Conservation (phyloP, 1,284 basidiomycete genomes). For the Ustilago curta region DNA sequence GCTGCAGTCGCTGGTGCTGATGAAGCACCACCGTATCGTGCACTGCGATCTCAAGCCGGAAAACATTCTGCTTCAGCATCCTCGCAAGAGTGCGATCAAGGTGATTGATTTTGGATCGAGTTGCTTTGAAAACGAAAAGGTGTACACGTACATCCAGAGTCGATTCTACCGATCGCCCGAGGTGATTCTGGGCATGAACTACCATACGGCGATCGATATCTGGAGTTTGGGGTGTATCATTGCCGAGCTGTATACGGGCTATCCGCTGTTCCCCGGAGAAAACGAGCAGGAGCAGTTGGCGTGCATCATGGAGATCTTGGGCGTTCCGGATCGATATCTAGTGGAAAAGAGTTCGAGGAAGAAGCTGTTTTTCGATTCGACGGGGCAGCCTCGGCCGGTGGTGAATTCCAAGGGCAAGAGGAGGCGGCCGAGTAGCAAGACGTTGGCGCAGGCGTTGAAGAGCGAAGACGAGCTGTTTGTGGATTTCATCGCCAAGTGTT, state of each 20-base stretch:
- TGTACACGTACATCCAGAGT: slow-evolving; percentile 97
- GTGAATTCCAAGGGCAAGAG: slow-evolving; percentile 96
- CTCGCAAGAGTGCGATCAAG: slow-evolving; percentile 94
- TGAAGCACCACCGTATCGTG: slow-evolving; percentile 97
- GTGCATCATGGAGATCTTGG: slow-evolving; percentile 99
- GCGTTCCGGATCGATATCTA: slow-evolving; percentile 92
- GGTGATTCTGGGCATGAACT: slow-evolving; percentile 71
- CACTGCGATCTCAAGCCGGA: slow-evolving; percentile 99
- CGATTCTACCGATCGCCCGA: slow-evolving; percentile 95
- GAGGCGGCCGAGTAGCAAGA: slow-evolving; percentile 89
- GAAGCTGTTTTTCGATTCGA: slow-evolving; percentile 96
- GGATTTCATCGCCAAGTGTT: slow-evolving; percentile 88
- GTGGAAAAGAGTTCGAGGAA: slow-evolving; percentile 92
- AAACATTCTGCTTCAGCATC: slow-evolving; percentile 95
- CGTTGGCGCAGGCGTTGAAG: slow-evolving; percentile 86
- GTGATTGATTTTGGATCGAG: slow-evolving; percentile 99
- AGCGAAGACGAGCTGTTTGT: slow-evolving; percentile 81
- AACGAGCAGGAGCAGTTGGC: slow-evolving; percentile 94
- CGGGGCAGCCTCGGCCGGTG: slow-evolving; percentile 88
- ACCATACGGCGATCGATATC: slow-evolving; percentile 83
- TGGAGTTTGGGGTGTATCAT: slow-evolving; percentile 98
- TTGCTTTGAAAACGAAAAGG: slow-evolving; percentile 98
- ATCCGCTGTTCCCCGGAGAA: slow-evolving; percentile 99
- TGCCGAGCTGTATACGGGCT: slow-evolving; percentile 97
- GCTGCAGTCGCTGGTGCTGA: slow-evolving; percentile 87